Evolutionary conservation across 768 basidiomycete species (phyloP), one percentile per base, ranked within the genome.

Genomic region (Suillus decipiens): DNA sequence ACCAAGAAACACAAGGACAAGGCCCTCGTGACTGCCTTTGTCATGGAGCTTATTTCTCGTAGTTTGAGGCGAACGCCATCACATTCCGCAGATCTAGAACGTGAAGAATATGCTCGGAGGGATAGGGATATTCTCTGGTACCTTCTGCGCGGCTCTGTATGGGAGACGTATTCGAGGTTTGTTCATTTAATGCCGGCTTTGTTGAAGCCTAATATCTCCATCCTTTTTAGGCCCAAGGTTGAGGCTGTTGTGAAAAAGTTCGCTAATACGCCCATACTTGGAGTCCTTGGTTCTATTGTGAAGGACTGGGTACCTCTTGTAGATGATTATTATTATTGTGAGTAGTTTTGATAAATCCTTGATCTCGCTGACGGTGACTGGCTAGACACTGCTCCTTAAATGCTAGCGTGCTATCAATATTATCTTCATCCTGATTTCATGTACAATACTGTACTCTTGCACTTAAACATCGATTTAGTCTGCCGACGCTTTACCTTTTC

Each of bases 291-390:
- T 66, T 84, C 87, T 31, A 77, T 95, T 63, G 72, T 92, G 63
- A 88, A 86, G 66, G 92, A 93, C 70, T 95, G 93, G 93, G 86
- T 95, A 66, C 93, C 92, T 22, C 77, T 95, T 72, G 91, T 95
- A 64, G 87, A 95, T 72, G 90, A 92, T 71, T 95, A 95, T 77
- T 89, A 95, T 79, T 95, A 95, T 81, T 95, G 93, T 93, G 71
- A 64, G 93, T 64, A 31, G n/a, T 48, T 10, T 28, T 31, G 31
- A 42, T 50, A 45, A 10, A 14, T 31, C 22, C 43, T 54, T 42
- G 45, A 9, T 45, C 17, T 37, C 54, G 33, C 60, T 68, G 36
- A 67, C 41, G 55, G 48, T 17, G 17, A 56, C 48, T 67, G 48
- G 48, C 17, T 64, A 80, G 79, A 80, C 68, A 76, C 83, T 66